Conservation (phyloP, 371 early-diverging fungal species). For the Spiromyces aspiralis region DNA sequence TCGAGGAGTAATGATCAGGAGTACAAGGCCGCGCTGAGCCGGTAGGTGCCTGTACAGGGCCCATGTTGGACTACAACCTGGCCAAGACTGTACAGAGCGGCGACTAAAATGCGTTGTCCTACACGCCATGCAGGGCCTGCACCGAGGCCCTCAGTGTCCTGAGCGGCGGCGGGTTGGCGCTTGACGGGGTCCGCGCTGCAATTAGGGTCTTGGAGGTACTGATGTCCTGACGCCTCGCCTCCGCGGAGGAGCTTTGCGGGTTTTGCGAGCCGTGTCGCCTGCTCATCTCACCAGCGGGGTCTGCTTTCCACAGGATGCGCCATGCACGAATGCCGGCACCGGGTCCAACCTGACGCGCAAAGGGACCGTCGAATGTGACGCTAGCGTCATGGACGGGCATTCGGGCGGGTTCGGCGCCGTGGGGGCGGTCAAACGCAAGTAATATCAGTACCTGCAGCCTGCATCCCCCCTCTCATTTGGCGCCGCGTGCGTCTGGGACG, state of each 20-base stretch:
- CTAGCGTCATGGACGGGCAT: conserved; percentile 58
- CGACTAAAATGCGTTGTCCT: neutral
- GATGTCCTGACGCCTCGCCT: neutral
- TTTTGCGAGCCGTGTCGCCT: neutral
- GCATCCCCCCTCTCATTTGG: too few species aligned
- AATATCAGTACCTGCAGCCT: too few species aligned
- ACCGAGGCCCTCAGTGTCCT: neutral
- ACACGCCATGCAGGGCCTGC: conserved; percentile 1
- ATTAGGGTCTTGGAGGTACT: conserved; percentile 3
- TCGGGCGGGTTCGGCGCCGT: conserved; percentile 56
- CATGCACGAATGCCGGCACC: conserved; percentile 36
- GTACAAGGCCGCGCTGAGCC: too few species aligned
- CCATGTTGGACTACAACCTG: neutral
- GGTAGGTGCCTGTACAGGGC: too few species aligned
- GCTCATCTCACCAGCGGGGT: neutral
- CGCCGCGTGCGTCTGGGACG: too few species aligned
- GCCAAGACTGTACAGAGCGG: conserved; percentile 1
- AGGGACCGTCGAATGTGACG: conserved; percentile 75
- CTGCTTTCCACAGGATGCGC: conserved; percentile 20
- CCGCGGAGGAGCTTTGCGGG: neutral
- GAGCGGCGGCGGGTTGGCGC: neutral
- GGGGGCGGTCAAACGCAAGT: conserved; percentile 40
- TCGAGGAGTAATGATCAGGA: too few species aligned
- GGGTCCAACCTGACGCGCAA: conserved; percentile 67
- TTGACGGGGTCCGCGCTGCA: neutral